Conservation (phyloP, 306 rosid genomes). For the Cicer pinnatifidum region DNA sequence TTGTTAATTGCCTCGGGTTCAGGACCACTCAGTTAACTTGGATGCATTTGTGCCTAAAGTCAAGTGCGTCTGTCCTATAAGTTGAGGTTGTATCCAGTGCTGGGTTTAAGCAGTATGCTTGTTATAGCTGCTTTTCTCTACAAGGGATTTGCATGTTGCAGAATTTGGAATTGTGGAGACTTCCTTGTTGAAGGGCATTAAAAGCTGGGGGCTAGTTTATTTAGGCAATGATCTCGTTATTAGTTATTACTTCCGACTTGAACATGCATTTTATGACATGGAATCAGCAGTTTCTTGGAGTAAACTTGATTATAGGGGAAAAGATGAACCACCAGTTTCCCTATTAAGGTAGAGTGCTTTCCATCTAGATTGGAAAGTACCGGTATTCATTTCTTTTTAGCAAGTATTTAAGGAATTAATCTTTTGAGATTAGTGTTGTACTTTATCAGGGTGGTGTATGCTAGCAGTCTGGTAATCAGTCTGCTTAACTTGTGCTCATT, state of each 20-base stretch:
- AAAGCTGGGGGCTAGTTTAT: slow-evolving; percentile 28
- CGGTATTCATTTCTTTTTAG: slow-evolving; percentile 18
- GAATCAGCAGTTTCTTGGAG: slow-evolving; percentile 30
- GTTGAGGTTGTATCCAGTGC: slow-evolving; percentile 40
- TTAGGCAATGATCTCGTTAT: slow-evolving; percentile 26
- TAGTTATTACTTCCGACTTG: slow-evolving; percentile 29
- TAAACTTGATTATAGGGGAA: slow-evolving; percentile 26
- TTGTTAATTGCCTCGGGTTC: slow-evolving; percentile 31
- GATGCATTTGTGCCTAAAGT: slow-evolving; percentile 38
- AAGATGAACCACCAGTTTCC: slow-evolving; percentile 37
- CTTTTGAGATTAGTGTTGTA: slow-evolving; percentile 19
- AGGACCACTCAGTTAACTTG: slow-evolving; percentile 33
- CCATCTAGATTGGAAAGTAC: slow-evolving; percentile 32
- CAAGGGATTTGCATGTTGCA: slow-evolving; percentile 29
- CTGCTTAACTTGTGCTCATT: slow-evolving; percentile 9
- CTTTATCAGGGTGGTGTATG: slow-evolving; percentile 10
- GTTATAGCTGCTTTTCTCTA: slow-evolving; percentile 9
- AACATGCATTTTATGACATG: slow-evolving; percentile 26
- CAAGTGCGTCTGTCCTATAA: slow-evolving; percentile 35
- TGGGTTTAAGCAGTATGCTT: slow-evolving; percentile 12
- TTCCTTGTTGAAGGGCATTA: slow-evolving; percentile 26
- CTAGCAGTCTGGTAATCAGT: slow-evolving; percentile 11
- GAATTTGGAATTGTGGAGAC: slow-evolving; percentile 24
- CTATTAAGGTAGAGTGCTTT: slow-evolving; percentile 14
- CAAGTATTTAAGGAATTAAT: slow-evolving; percentile 19